Conservation (phyloP, 2,329 filamentous ascomycete species). For the Ampelomyces quisqualis region DNA sequence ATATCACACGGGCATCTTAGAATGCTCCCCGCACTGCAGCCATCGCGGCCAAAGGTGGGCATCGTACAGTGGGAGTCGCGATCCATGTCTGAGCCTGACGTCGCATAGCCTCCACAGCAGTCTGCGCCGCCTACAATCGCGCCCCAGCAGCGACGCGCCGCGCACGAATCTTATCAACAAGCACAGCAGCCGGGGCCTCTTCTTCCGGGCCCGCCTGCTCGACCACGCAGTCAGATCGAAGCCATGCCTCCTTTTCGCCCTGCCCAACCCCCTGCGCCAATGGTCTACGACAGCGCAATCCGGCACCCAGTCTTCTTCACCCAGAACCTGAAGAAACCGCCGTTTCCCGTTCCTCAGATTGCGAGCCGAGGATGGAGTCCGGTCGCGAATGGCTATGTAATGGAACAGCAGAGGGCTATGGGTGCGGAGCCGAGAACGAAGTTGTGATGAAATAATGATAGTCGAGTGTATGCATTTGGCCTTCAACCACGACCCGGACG, state of each 20-base stretch:
- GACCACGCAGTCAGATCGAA: conserved; percentile 51
- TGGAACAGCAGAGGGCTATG: conserved; percentile 28
- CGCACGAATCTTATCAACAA: conserved; percentile 18
- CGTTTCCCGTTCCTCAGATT: conserved; percentile 46
- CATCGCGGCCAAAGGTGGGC: conserved; percentile 44
- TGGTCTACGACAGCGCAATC: conserved; percentile 57
- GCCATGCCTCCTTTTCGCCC: conserved; percentile 48
- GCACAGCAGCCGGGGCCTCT: conserved; percentile 4
- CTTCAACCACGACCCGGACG: no score
- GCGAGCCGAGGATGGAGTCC: conserved; percentile 44
- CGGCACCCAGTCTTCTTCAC: conserved; percentile 79
- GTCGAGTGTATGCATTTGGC: conserved; percentile 45
- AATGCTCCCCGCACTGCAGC: conserved; percentile 46
- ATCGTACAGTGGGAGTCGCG: neutral
- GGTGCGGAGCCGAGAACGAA: conserved; percentile 24
- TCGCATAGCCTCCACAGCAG: conserved; percentile 24
- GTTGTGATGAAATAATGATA: conserved; percentile 21
- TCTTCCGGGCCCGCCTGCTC: conserved; percentile 4
- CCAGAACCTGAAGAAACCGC: conserved; percentile 58
- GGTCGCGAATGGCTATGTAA: conserved; percentile 48
- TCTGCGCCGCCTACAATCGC: conserved; percentile 20
- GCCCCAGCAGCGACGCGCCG: conserved; percentile 30
- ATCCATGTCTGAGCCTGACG: conserved; percentile 11
- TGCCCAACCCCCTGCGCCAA: conserved; percentile 16
- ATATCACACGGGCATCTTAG: conserved; percentile 8